Conservation (phyloP, 176 grass and related monocot genomes). For the Lolium multiflorum region DNA sequence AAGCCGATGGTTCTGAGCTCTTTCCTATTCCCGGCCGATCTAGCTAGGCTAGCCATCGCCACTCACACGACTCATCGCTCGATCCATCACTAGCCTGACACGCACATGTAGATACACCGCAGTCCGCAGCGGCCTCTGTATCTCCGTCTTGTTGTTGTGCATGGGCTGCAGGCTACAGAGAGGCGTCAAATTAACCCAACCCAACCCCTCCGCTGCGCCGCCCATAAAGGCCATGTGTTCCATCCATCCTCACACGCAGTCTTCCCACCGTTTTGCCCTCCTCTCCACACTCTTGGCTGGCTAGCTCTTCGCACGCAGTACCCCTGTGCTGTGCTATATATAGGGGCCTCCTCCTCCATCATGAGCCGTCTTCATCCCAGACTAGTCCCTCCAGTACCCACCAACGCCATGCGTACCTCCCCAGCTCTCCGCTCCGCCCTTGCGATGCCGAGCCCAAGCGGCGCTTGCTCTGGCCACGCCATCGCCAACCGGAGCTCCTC, state of each 20-base stretch:
- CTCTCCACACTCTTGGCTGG: not conserved
- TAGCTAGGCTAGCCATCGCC: slow-evolving; percentile 11
- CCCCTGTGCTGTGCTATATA: slow-evolving; percentile 29
- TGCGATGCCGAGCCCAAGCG: not conserved
- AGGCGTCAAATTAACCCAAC: not conserved
- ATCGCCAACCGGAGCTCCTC: not conserved
- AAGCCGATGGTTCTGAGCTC: not conserved
- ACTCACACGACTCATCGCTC: not conserved
- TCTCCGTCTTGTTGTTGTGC: not conserved
- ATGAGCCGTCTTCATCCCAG: not conserved
- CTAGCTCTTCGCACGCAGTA: not conserved
- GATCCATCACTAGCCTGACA: slow-evolving; percentile 3
- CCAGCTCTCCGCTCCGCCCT: not conserved
- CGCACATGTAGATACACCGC: not conserved
- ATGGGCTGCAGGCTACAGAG: not conserved
- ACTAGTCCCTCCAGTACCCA: not conserved
- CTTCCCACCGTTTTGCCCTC: slow-evolving; percentile 9
- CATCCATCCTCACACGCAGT: not conserved
- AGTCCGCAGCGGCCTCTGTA: not conserved
- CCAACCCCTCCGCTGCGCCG: not conserved
- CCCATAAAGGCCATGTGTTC: not conserved
- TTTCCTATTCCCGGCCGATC: not conserved
- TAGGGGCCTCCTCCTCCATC: not conserved
- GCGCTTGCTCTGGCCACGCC: not conserved
- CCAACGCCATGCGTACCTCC: slow-evolving; percentile 4